phyloP scores from a whole-genome alignment of 2,329 filamentous ascomycete genomes.

The Cordyceps fumosorosea region DNA sequence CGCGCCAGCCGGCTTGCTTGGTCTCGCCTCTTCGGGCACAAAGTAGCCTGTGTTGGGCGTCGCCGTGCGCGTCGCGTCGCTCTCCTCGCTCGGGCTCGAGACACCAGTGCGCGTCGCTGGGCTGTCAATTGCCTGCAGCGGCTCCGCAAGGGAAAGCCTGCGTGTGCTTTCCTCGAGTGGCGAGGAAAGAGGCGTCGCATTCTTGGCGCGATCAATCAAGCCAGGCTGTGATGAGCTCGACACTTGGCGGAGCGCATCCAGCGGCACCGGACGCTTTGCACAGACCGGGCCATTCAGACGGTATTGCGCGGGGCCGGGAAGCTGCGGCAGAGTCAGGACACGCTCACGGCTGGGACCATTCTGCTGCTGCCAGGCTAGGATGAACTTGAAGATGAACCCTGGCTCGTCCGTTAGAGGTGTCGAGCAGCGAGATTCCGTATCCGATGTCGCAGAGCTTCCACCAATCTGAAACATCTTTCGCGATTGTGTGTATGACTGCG shows the following conservation, averaged over 20 bases:
- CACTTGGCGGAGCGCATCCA: conserved; percentile 28
- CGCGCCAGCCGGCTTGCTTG: conserved; percentile 39
- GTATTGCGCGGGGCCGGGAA: conserved; percentile 64
- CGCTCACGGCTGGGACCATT: conserved; percentile 50
- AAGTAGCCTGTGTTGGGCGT: conserved; percentile 10
- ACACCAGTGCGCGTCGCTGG: conserved; percentile 18
- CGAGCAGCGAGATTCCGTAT: conserved; percentile 48
- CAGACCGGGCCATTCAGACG: conserved; percentile 39
- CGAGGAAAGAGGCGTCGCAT: conserved; percentile 35
- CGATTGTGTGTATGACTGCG: conserved; percentile 25
- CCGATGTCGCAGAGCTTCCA: conserved; percentile 33
- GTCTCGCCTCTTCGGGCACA: conserved; percentile 24
- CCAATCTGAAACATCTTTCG: conserved; percentile 30
- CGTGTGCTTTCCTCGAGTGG: conserved; percentile 24
- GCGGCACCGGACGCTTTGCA: conserved; percentile 26
- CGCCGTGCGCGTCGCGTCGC: conserved; percentile 13
- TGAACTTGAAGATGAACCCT: conserved; percentile 67
- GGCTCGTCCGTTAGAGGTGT: conserved; percentile 48
- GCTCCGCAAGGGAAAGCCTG: conserved; percentile 16
- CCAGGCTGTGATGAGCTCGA: conserved; percentile 31
- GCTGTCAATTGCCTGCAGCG: conserved; percentile 14
- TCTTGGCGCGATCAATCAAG: conserved; percentile 20
- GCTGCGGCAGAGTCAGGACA: conserved; percentile 59
- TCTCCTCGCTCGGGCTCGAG: conserved; percentile 17
- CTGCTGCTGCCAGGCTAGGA: conserved; percentile 58